Base-by-base conservation (phyloP, 1,284 basidiomycete genomes). In the Leccinum pallidistipes region DNA sequence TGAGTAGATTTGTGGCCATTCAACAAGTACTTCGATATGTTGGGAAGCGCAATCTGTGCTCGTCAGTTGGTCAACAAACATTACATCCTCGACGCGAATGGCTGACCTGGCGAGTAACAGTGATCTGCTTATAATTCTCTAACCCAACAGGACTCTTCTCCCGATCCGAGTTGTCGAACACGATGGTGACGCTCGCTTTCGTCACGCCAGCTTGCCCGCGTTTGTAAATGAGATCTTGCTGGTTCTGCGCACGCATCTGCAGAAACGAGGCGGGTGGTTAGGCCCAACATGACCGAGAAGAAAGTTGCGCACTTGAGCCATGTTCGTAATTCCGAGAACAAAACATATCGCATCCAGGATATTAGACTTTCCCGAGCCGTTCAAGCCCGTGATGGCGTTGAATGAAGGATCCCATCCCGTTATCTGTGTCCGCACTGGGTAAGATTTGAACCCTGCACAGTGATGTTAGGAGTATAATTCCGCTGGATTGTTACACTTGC, bases 121-220 rank as follows among this genome's bases (percentile, higher is more conserved):
- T 98, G 68, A 99, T 96, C 75, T 98, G 94, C 50, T 89, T 85
- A 60, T 81, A 88, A 63, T 91, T 84, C 73, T 95, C 90, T 52
- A 93, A 86, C 1, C 95, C 95, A 2, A 91, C 83, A 0, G 96
- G 97, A 65, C 93, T 94, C 63, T 87, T 95, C 18, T 86, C 82
- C 32, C 87, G 83, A 75, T 99, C 95, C n/a, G 94, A 92, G 75
- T 99, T 99, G 83, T 99, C 95, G 75, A 99, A 99, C 1, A 99
- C 96, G 71, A 99, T 95, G 14, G 97, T 98, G 3, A 99, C 97
- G 64, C 94, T 97, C 1, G 97, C 97, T 79, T 97, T 97, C 4
- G 94, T 96, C 63, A 99, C 84, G 18, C 97, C 97, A 10, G 97
- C 97, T 75, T 98, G 96, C 3, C 97, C 97, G 52, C 97, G 94